Conservation (phyloP, 176 grass and related monocot genomes). For the Carex parvula region DNA sequence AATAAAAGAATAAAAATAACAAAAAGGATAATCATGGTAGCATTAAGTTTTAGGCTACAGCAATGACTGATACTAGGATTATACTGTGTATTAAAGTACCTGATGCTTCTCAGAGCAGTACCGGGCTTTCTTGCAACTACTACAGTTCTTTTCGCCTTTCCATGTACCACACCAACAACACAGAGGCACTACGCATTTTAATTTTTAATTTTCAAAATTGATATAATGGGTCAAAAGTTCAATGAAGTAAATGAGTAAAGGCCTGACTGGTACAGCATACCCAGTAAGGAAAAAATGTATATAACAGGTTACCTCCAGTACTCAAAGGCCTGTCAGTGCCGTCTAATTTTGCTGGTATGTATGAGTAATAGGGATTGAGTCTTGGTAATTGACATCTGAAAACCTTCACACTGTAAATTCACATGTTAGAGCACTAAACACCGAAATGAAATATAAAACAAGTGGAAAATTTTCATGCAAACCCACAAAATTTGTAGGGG, state of each 20-base stretch:
- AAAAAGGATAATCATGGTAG: not conserved
- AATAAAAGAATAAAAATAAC: not conserved
- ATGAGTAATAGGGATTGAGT: conserved; percentile 69
- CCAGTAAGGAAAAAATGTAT: not conserved
- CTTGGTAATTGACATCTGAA: conserved; percentile 82
- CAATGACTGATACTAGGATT: not conserved
- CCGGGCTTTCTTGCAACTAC: conserved; percentile 63
- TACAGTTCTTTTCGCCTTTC: conserved; percentile 86
- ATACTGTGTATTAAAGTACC: conserved; percentile 27
- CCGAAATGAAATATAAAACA: conserved; percentile 10
- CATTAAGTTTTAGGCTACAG: not conserved
- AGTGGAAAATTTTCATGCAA: not conserved
- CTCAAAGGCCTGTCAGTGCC: conserved; percentile 56
- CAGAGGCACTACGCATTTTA: conserved; percentile 46
- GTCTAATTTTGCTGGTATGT: conserved; percentile 44
- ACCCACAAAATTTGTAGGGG: not conserved
- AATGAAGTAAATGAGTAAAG: not conserved
- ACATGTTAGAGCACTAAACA: conserved; percentile 26
- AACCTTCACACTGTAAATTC: conserved; percentile 62
- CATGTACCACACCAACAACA: conserved; percentile 96
- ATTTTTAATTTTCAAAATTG: not conserved
- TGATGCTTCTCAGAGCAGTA: conserved; percentile 97
- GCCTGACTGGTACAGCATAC: not conserved
- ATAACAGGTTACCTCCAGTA: conserved; percentile 47
- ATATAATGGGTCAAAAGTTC: not conserved